A percentile compares a stretch with the other conserved stretches of the same genome.
Evolutionary conservation across 177 flowering plant species (phyloP).

Genomic region (Vitis hybrid): DNA sequence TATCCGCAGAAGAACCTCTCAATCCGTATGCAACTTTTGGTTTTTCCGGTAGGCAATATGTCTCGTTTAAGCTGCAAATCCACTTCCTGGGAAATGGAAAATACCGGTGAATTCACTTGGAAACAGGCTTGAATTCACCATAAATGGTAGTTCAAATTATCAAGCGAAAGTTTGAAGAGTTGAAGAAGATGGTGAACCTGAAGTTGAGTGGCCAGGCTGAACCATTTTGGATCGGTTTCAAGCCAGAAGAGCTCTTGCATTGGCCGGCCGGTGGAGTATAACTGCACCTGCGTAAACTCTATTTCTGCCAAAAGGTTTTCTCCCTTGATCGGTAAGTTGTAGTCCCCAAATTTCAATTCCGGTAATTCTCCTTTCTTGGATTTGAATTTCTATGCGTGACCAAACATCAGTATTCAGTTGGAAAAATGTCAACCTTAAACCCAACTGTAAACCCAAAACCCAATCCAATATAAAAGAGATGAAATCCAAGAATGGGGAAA

Average conservation of each 20-base stretch:
- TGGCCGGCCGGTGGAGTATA: conserved; percentile 35
- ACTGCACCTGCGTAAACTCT: conserved; percentile 38
- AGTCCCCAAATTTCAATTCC: conserved; percentile 39
- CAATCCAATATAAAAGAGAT: too few relatives aligned
- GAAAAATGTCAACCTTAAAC: background rate
- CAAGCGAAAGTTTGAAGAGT: background rate
- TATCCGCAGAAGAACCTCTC: conserved; percentile 52
- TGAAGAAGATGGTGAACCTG: conserved; percentile 23
- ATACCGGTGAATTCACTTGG: background rate
- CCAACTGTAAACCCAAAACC: too few relatives aligned
- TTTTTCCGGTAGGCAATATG: conserved; percentile 39
- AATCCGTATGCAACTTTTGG: conserved; percentile 47
- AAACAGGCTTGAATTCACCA: background rate
- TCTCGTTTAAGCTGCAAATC: conserved; percentile 39
- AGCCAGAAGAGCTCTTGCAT: conserved; percentile 59
- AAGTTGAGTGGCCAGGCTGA: conserved; percentile 32
- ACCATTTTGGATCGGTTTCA: conserved; percentile 37
- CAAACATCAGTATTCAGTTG: background rate
- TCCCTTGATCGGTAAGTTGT: conserved; percentile 43
- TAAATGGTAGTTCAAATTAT: background rate
- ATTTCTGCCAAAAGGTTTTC: conserved; percentile 40
- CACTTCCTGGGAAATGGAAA: conserved; percentile 28
- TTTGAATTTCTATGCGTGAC: conserved; percentile 26
- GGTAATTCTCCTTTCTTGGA: conserved; percentile 16
- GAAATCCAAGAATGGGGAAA: too few relatives aligned